phyloP scores from a whole-genome alignment of 2,329 filamentous ascomycete species.

The Apiospora aurea region DNA sequence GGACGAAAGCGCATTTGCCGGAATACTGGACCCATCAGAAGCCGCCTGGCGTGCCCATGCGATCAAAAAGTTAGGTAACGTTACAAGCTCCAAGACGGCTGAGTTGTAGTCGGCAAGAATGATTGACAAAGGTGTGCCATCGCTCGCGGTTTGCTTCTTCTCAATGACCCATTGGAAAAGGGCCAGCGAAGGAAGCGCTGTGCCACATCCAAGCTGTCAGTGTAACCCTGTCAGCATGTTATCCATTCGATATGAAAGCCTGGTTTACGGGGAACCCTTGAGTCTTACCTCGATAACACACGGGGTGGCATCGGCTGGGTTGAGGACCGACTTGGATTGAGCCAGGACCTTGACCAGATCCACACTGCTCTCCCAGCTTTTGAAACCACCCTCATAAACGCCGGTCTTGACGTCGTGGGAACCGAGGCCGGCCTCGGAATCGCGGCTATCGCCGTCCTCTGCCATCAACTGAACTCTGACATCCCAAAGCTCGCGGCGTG shows the following conservation, averaged over 20 bases:
- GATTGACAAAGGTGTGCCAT: constrained; percentile 57
- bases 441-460: constrained; percentile 60
- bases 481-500: constrained; percentile 82
- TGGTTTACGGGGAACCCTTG: constrained; percentile 8
- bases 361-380: constrained; percentile 87
- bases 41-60: constrained; percentile 65
- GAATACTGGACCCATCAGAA: constrained; percentile 41
- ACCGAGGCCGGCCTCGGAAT: constrained; percentile 59
- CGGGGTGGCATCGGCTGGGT: constrained; percentile 44
- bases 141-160: constrained; percentile 40
- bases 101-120: constrained; percentile 82
- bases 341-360: constrained; percentile 77
- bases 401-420: constrained; percentile 80
- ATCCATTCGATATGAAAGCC: constrained; percentile 29
- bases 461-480: constrained; percentile 84
- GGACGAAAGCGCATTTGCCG: constrained; percentile 53
- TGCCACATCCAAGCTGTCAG: constrained; percentile 76
- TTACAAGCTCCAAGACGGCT: constrained; percentile 78
- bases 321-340: constrained; percentile 45
- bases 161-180: constrained; percentile 67
- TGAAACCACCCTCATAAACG: constrained; percentile 87
- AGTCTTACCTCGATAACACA: constrained; percentile 61
- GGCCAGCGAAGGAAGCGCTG: constrained; percentile 74
- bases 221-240: neutral
- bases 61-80: constrained; percentile 78